Percentiles rank a stretch among this genome's conserved stretches.
Evolutionary conservation across 306 rosid genomes (phyloP).

Genomic region (Argentina anserina): DNA sequence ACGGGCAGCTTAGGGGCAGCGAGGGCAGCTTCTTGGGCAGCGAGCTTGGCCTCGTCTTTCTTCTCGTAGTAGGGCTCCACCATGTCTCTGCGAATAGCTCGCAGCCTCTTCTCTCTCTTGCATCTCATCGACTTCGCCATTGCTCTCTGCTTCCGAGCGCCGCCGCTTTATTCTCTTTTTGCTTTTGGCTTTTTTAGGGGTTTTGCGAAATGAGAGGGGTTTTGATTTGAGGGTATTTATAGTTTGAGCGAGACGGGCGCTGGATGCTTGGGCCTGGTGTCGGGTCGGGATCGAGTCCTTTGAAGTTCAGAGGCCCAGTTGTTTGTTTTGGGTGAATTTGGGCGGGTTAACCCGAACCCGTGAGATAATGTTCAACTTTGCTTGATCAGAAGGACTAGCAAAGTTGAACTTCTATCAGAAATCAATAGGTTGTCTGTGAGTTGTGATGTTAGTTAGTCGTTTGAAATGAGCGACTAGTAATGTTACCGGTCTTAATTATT

Average conservation of each 20-base stretch:
- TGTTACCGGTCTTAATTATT: too few relatives aligned
- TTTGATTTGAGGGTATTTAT: not conserved
- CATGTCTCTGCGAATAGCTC: conserved; percentile 85
- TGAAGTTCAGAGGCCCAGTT: not conserved
- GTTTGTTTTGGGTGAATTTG: not conserved
- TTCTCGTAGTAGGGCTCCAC: conserved; percentile 75
- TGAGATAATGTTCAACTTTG: too few relatives aligned
- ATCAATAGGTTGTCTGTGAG: too few relatives aligned
- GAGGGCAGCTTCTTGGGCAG: conserved; percentile 88
- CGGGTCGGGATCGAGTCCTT: not conserved
- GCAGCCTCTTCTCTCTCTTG: conserved; percentile 83
- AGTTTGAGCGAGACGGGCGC: not conserved
- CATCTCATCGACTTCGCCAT: conserved; percentile 95
- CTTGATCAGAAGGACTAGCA: too few relatives aligned
- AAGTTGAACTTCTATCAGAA: too few relatives aligned
- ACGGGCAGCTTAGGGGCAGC: conserved; percentile 86
- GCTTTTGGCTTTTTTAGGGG: conserved; percentile 20
- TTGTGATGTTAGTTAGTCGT: too few relatives aligned
- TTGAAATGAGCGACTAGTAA: too few relatives aligned
- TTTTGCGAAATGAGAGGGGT: not conserved
- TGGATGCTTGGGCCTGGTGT: not conserved
- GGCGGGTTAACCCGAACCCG: not conserved
- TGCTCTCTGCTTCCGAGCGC: not conserved
- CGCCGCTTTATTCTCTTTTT: conserved; percentile 2
- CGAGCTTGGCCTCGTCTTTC: conserved; percentile 85